Conservation (phyloP, 768 basidiomycete genomes). For the Serendipita sp. region DNA sequence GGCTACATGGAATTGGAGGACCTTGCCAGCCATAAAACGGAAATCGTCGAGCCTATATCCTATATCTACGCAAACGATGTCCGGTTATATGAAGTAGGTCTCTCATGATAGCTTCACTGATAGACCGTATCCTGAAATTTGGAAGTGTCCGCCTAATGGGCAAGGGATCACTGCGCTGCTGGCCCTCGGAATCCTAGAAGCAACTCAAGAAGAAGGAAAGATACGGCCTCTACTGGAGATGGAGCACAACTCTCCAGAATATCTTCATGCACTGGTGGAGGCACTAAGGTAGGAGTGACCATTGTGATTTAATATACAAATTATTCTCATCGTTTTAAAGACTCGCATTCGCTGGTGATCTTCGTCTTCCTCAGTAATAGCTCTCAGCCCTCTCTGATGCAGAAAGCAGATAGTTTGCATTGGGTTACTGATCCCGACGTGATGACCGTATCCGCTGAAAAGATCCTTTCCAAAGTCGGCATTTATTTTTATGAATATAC, state of each 20-base stretch:
- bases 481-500: background rate
- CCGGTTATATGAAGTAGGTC: slow-evolving; percentile 71
- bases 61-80: slow-evolving; percentile 79
- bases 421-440: slow-evolving; percentile 87
- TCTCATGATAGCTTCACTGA: background rate
- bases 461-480: slow-evolving; percentile 68
- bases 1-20: slow-evolving; percentile 93
- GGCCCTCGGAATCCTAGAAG: slow-evolving; percentile 84
- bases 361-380: background rate
- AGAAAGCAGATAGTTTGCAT: slow-evolving; percentile 56
- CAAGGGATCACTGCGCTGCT: slow-evolving; percentile 92
- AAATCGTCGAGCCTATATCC: slow-evolving; percentile 77
- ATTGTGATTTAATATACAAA: slow-evolving; percentile 14
- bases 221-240: slow-evolving; percentile 54
- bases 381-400: background rate
- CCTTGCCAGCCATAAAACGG: slow-evolving; percentile 63
- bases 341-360: slow-evolving; percentile 53
- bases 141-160: slow-evolving; percentile 86
- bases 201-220: slow-evolving; percentile 57
- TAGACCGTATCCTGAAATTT: slow-evolving; percentile 4
- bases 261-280: slow-evolving; percentile 77
- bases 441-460: slow-evolving; percentile 56
- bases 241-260: slow-evolving; percentile 83
- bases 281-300: slow-evolving; percentile 46
- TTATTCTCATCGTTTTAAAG: slow-evolving; percentile 14